Evolutionary conservation across 129 eudicot genomes (phyloP).

Genomic region (Flaveria bidentis): DNA sequence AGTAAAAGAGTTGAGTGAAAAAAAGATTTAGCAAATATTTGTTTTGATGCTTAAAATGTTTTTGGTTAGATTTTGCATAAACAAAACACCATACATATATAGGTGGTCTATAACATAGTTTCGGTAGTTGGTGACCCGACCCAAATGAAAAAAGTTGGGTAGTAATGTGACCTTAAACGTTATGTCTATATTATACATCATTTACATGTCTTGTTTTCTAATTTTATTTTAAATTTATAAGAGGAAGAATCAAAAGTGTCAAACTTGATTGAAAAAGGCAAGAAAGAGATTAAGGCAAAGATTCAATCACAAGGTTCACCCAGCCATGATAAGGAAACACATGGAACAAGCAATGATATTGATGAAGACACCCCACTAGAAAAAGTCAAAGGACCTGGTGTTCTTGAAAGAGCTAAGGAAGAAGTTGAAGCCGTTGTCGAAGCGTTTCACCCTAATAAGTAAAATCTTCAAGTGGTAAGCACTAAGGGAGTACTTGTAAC

Average conservation of each 20-base stretch:
- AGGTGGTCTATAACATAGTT: background rate
- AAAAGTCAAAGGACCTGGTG: slow-evolving; percentile 55
- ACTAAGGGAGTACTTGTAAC: background rate
- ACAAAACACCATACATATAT: background rate
- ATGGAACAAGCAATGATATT: slow-evolving; percentile 76
- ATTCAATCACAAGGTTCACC: slow-evolving; percentile 33
- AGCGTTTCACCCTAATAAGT: background rate
- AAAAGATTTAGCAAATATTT: background rate
- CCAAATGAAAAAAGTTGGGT: background rate
- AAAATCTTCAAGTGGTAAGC: background rate
- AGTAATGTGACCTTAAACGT: background rate
- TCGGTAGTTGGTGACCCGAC: background rate
- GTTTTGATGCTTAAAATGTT: background rate
- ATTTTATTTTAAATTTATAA: background rate
- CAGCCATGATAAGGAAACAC: slow-evolving; percentile 76
- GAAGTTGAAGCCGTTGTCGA: background rate
- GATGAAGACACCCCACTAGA: slow-evolving; percentile 64
- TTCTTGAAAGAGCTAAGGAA: slow-evolving; percentile 27
- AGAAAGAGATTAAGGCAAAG: slow-evolving; percentile 41
- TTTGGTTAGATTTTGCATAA: background rate
- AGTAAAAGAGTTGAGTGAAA: background rate
- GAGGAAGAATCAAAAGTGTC: slow-evolving; percentile 48
- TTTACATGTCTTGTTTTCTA: background rate
- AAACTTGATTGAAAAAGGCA: slow-evolving; percentile 44
- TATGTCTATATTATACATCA: background rate